Evolutionary conservation across 2,329 filamentous ascomycete species (phyloP), one percentile per base, ranked within the genome.

Genomic region (Aspergillus fischeri): DNA sequence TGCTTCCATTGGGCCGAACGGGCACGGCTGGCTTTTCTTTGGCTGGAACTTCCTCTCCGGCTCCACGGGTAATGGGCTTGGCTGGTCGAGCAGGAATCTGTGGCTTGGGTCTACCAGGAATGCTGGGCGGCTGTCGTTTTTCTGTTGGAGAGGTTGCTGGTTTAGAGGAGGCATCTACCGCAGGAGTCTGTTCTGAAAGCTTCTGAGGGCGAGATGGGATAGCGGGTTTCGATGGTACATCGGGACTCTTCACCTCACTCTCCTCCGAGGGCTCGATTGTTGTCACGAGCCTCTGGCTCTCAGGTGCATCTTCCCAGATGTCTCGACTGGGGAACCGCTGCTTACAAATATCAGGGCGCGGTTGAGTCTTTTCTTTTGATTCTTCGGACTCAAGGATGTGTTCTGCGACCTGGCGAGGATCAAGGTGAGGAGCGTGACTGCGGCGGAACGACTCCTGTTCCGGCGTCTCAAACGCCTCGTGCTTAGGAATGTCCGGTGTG

Each of bases 261-360:
- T 82, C 79, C 28, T 81, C 77, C 82, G 83, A 28, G 77, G 83
- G 25, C 73, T 70, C 65, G 59, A 80, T 45, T 74, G 88, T 92
- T 0, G 92, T 89, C 67, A 92, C 86, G 21, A 95, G 82, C 61
- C 89, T 83, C 56, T 90, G 83, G 67, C 90, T 93, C 66, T 96
- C 91, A 1, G 93, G 93, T 0, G 85, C 87, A 72, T 97, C 93
- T 76, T 97, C 93, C 93, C 93, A 97, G 45, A 97, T 86, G 74
- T 97, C 93, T 54, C 86, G 86, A 71, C 92, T 96, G 0, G 93
- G 93, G 72, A 97, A 97, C 11, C 91, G 86, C 52, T 87, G 86
- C 57, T 85, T 80, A 25, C 67, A 47, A 64, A 83, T 70, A 17
- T 78, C 79, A 4, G 87, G 83, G 24, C 87, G 75, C 20, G 67